Conservation (phyloP, 1,284 basidiomycete genomes). For the Neonothopanus nambi region DNA sequence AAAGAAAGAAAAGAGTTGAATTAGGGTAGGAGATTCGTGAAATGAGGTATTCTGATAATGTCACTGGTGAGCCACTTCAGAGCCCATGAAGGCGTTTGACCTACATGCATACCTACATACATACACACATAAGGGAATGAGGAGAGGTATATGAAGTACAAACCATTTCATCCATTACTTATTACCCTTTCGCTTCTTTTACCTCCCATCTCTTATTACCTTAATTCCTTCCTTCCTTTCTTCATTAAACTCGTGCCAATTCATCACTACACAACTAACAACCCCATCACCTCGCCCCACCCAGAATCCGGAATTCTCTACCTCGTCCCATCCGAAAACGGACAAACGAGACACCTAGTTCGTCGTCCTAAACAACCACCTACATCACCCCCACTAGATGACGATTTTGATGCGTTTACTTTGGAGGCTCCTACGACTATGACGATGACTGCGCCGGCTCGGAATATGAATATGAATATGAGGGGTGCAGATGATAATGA, state of each 20-base stretch:
- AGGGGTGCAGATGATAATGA: background rate
- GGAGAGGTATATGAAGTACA: background rate
- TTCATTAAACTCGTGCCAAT: background rate
- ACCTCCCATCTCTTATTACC: background rate
- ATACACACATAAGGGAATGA: too few relatives aligned
- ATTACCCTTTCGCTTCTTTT: background rate
- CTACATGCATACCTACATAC: too few relatives aligned
- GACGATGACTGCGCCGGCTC: too few relatives aligned
- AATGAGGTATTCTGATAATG: too few relatives aligned
- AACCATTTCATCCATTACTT: background rate
- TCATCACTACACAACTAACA: background rate
- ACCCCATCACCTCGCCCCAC: background rate
- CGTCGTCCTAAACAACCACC: constrained; percentile 34
- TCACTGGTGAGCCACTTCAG: too few relatives aligned
- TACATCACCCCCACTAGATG: constrained; percentile 38
- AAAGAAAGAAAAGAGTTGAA: too few relatives aligned
- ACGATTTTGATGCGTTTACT: constrained; percentile 44
- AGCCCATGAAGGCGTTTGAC: too few relatives aligned
- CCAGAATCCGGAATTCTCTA: constrained; percentile 31
- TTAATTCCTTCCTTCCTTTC: background rate
- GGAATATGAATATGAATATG: too few relatives aligned
- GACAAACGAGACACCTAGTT: constrained; percentile 11
- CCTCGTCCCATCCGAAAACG: constrained; percentile 30
- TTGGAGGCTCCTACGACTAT: constrained; percentile 16
- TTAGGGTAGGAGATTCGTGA: too few relatives aligned